These are phyloP conservation scores for Peniophora sp. DNA, from an alignment of 1,284 basidiomycete genomes.

Conservation along the genomic window DNA sequence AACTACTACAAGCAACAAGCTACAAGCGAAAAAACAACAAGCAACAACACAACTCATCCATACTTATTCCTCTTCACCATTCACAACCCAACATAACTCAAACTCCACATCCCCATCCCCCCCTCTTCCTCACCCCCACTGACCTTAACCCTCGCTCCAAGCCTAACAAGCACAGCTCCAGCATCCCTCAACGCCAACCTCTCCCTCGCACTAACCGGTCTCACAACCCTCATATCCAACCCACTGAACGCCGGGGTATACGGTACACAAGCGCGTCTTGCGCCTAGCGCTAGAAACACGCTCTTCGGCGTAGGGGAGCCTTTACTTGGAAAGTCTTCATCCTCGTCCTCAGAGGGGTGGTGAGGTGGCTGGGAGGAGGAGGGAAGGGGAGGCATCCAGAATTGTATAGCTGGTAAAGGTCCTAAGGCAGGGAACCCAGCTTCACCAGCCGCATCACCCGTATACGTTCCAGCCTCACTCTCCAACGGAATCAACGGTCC, in stretches of 20 bases:
- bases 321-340: neutral
- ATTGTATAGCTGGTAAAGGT: constrained; percentile 12
- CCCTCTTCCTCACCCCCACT: no score
- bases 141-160: constrained; percentile 8
- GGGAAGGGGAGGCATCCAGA: constrained; percentile 12
- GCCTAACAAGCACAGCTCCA: constrained; percentile 8
- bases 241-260: constrained; percentile 14
- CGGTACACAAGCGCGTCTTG: constrained; percentile 13
- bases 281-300: constrained; percentile 13
- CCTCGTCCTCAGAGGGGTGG: neutral
- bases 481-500: neutral
- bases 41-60: no score
- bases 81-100: constrained; percentile 14
- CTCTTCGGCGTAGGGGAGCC: neutral
- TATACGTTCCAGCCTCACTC: neutral
- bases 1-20: no score
- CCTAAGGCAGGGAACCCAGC: constrained; percentile 6
- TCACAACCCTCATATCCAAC: constrained; percentile 11
- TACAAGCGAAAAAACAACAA: no score
- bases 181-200: constrained; percentile 11
- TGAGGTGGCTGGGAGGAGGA: constrained; percentile 2
- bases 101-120: constrained; percentile 14
- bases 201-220: constrained; percentile 11
- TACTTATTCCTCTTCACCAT: no score
- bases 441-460: neutral